These are phyloP conservation scores for Candida silvicultrix DNA, from an alignment of 805 yeast species.

Conservation along the genomic window DNA sequence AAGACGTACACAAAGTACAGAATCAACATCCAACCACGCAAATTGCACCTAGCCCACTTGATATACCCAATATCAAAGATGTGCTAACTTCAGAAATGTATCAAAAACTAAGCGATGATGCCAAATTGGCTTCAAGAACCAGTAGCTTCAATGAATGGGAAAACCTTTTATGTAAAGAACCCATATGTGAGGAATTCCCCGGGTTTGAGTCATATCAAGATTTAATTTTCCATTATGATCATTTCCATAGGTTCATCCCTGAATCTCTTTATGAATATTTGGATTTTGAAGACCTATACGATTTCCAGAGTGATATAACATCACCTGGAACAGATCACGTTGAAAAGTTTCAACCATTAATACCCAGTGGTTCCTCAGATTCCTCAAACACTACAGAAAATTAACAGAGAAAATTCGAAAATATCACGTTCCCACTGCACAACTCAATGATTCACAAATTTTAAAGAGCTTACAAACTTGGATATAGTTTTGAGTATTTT, in stretches of 20 bases:
- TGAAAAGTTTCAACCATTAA: too few species aligned
- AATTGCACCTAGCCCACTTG: background rate
- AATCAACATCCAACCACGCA: background rate
- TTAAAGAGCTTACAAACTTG: too few species aligned
- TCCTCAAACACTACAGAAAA: too few species aligned
- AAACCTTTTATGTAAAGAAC: background rate
- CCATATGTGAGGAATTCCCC: background rate
- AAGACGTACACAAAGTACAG: background rate
- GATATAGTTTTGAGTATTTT: too few species aligned
- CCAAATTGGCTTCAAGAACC: background rate
- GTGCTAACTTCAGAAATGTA: background rate
- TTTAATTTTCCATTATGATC: conserved; percentile 1
- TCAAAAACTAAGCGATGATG: background rate
- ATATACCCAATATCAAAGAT: background rate
- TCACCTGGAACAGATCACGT: too few species aligned
- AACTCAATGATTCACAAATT: too few species aligned
- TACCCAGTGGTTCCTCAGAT: too few species aligned
- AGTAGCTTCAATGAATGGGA: background rate
- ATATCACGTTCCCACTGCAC: too few species aligned
- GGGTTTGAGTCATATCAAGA: background rate
- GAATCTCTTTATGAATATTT: background rate
- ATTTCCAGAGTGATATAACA: too few species aligned
- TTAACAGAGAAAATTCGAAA: too few species aligned
- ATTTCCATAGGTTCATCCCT: background rate
- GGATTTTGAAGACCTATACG: background rate